Base-by-base conservation (phyloP, 129 eudicot genomes). In the Centella asiatica region DNA sequence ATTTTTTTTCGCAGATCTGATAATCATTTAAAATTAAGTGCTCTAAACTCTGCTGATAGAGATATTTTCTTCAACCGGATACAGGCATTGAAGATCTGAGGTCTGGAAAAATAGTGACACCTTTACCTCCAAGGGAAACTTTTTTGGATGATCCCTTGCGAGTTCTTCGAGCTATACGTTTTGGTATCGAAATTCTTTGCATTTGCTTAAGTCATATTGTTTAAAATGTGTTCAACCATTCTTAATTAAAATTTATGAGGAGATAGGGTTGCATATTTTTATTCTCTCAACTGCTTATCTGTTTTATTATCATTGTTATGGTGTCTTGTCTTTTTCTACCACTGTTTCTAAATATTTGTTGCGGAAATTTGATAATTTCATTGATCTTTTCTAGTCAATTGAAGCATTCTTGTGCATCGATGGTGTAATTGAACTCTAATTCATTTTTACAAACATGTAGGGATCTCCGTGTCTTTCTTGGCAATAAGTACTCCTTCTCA, bases 61-160 rank as follows among this genome's bases (percentile, higher is more conserved):
- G 62, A 25, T 17, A 12, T 19, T 22, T 20, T 39, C 27, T 39
- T 12, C 14, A 52, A 9, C 47, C 33, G 2, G 17, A 52, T 46
- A 51, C 72, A 84, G 92, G 96, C 66, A 81, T 88, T 40, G 67
- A 67, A 50, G 89, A 88, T 74, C 62, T 84, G 72, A 81, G 69
- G 68, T 75, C 78, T 67, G 96, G 96, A 51, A 88, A 79, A 50
- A 84, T 88, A 44, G 96, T 68, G 28, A 84, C 96, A 63, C 89
- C 96, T 18, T 73, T 88, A 60, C 89, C 89, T 59, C 87, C 96
- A 60, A 88, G 74, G 70, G 87, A 81, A 57, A 88, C 96, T n/a
- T 88, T 88, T 81, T 73, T 88, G 85, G 96, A 88, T 65, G 96
- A 88, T 62, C 96, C 94, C 51, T 72, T 88, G 36, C 81, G 96